A percentile compares a stretch with the other conserved stretches of the same genome.
Conservation (phyloP, 345 rosid species). For the Moringa oleifera region DNA sequence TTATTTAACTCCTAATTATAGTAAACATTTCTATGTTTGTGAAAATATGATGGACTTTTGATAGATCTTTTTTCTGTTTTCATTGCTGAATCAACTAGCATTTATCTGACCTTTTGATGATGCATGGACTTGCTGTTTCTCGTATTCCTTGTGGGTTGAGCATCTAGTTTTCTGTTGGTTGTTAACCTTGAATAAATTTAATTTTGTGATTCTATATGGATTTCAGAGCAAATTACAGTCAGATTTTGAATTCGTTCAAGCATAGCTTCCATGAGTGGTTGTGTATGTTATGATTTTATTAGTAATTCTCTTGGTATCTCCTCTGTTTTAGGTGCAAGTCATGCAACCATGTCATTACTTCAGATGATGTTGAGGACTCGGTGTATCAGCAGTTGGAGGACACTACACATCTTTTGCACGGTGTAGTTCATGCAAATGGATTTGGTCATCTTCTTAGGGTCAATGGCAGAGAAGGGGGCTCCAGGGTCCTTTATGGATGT, state of each 20-base stretch:
- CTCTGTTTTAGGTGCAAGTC: slow-evolving; percentile 40
- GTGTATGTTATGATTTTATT: background rate
- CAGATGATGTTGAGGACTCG: slow-evolving; percentile 58
- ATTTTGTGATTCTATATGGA: too few species aligned
- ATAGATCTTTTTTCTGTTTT: background rate
- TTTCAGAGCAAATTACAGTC: too few species aligned
- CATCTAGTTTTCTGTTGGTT: background rate
- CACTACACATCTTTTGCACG: slow-evolving; percentile 63
- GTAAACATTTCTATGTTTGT: too few species aligned
- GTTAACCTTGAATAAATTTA: background rate
- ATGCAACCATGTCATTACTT: slow-evolving; percentile 40
- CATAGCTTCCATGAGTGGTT: background rate
- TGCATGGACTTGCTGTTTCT: background rate
- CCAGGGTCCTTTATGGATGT: slow-evolving; percentile 54
- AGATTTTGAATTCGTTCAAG: too few species aligned
- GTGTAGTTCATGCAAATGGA: slow-evolving; percentile 60
- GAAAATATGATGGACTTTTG: background rate
- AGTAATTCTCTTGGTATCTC: background rate
- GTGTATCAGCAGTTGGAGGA: slow-evolving; percentile 56
- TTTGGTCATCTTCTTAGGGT: slow-evolving; percentile 71
- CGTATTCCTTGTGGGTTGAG: background rate
- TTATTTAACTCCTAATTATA: too few species aligned
- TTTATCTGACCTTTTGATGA: background rate
- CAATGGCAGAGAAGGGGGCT: slow-evolving; percentile 73
- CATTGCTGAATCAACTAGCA: background rate